Percentiles rank a stretch among this genome's conserved stretches.
Conservation (phyloP, 441 rosid species). For the Mallotus repandus region DNA sequence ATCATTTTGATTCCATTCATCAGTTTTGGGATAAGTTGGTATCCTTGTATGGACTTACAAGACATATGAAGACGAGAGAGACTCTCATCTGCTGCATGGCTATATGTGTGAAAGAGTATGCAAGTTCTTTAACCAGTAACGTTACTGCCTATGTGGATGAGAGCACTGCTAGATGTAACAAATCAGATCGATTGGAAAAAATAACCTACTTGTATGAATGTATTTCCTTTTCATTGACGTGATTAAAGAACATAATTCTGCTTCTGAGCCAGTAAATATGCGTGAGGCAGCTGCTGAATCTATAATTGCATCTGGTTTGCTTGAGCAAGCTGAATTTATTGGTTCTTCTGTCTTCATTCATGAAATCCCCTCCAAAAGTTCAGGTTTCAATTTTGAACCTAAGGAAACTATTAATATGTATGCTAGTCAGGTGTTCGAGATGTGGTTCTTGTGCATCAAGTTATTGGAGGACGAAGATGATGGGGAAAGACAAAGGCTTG, state of each 20-base stretch:
- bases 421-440: conserved; percentile 59
- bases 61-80: conserved; percentile 65
- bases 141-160: conserved; percentile 27
- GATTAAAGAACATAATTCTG: conserved; percentile 64
- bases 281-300: conserved; percentile 89
- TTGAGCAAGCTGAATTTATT: conserved; percentile 72
- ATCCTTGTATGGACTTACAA: conserved; percentile 52
- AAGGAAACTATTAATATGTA: conserved; percentile 42
- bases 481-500: conserved; percentile 66
- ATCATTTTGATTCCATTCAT: conserved; percentile 49
- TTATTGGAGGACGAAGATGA: conserved; percentile 97
- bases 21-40: conserved; percentile 69
- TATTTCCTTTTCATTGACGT: no score
- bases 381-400: conserved; percentile 25
- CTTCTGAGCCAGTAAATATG: conserved; percentile 80
- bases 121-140: conserved; percentile 36
- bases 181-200: no score
- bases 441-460: conserved; percentile 80
- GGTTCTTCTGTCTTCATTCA: conserved; percentile 47
- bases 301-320: conserved; percentile 76
- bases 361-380: conserved; percentile 35
- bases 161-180: no score
- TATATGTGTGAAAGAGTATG: conserved; percentile 62
- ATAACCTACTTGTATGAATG: no score
- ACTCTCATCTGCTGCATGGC: conserved; percentile 83